phyloP scores from a whole-genome alignment of 495 filamentous ascomycete genomes.

The Halenospora varia region DNA sequence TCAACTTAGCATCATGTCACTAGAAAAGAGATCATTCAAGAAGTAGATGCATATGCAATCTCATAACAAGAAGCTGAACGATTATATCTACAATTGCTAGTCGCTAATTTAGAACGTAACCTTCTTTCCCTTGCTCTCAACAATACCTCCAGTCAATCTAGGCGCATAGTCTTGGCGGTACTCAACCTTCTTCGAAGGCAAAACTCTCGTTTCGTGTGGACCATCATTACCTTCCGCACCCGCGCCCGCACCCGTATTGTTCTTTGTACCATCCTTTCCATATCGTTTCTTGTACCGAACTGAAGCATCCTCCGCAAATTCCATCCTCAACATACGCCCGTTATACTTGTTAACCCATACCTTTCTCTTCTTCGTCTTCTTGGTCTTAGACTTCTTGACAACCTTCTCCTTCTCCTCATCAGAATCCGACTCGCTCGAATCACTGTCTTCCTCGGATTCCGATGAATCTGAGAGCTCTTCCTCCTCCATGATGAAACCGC shows the following conservation, averaged over 20 bases:
- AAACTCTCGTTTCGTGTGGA: background rate
- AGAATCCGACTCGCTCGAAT: constrained; percentile 8
- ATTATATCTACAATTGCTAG: background rate
- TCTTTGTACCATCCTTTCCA: constrained; percentile 58
- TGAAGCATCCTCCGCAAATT: constrained; percentile 87
- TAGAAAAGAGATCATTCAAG: too few species aligned
- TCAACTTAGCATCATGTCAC: too few species aligned
- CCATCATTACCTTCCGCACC: constrained; percentile 15
- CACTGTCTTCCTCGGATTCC: constrained; percentile 45
- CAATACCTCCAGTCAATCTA: constrained; percentile 69
- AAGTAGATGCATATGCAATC: too few species aligned
- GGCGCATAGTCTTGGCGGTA: constrained; percentile 39
- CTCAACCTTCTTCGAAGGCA: constrained; percentile 28
- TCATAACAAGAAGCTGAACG: too few species aligned
- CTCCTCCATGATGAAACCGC: constrained; percentile 66
- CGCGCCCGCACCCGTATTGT: background rate
- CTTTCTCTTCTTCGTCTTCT: constrained; percentile 61
- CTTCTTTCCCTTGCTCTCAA: constrained; percentile 79
- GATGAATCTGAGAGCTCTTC: constrained; percentile 52
- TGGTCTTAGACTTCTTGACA: constrained; percentile 32
- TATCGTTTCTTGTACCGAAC: constrained; percentile 90
- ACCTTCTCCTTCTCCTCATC: constrained; percentile 16
- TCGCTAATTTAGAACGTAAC: constrained; percentile 59
- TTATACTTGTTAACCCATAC: constrained; percentile 79
- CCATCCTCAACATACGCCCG: constrained; percentile 77